These are phyloP conservation scores for Neoarthrinium moseri DNA, from an alignment of 2,329 filamentous ascomycete genomes.

Conservation along the genomic window DNA sequence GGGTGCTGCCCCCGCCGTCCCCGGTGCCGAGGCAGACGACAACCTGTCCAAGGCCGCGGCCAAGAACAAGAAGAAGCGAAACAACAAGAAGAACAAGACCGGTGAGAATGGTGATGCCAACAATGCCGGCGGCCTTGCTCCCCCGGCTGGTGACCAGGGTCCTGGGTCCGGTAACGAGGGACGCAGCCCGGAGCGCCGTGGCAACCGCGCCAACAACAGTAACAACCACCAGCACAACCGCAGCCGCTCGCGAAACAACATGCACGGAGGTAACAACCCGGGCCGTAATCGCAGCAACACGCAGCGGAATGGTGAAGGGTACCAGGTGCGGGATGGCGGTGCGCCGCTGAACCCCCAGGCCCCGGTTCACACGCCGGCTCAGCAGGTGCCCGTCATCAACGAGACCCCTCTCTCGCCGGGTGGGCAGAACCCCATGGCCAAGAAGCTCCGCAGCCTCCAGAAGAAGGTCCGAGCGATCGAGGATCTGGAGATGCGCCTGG, in stretches of 20 bases:
- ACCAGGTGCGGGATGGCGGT: conserved; percentile 24
- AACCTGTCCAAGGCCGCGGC: conserved; percentile 78
- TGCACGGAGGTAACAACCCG: conserved; percentile 41
- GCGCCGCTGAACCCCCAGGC: conserved; percentile 23
- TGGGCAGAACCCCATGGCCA: conserved; percentile 73
- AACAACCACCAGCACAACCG: conserved; percentile 49
- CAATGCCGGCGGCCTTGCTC: conserved; percentile 41
- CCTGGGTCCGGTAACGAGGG: conserved; percentile 49
- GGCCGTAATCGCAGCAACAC: conserved; percentile 52
- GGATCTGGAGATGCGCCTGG: conserved; percentile 94
- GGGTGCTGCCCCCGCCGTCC: conserved; percentile 64
- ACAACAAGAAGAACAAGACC: conserved; percentile 84
- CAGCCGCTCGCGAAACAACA: conserved; percentile 53
- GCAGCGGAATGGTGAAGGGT: conserved; percentile 36
- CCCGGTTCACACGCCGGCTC: conserved; percentile 34
- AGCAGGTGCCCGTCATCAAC: conserved; percentile 41
- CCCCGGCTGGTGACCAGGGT: conserved; percentile 39
- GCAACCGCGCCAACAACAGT: conserved; percentile 54
- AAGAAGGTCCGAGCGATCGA: conserved; percentile 99
- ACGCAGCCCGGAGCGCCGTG: conserved; percentile 67
- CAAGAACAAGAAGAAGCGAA: conserved; percentile 99
- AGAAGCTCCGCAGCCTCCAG: conserved; percentile 89
- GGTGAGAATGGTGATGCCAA: conserved; percentile 54
- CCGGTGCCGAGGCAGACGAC: conserved; percentile 64
- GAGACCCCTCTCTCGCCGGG: conserved; percentile 41